Evolutionary conservation across 805 yeast species (phyloP).

Genomic region (Cyberlindnera amylophila): DNA sequence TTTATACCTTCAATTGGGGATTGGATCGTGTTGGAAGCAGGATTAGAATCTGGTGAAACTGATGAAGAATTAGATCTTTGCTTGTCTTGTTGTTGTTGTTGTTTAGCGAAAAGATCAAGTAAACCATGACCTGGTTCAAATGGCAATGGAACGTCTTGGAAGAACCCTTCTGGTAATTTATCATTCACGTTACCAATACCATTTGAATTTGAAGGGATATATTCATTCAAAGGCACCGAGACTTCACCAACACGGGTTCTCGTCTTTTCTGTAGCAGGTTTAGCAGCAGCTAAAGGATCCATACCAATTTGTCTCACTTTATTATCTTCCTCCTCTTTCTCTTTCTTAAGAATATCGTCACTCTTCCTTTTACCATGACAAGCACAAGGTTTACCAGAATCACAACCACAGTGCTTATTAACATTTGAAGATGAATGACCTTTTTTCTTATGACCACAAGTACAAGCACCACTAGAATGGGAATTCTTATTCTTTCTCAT

Average conservation of each 20-base stretch:
- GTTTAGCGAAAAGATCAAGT: constrained; percentile 33
- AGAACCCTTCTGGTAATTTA: constrained; percentile 21
- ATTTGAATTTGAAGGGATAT: constrained; percentile 30
- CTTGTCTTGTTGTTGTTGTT: too few species aligned
- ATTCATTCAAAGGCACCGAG: constrained; percentile 35
- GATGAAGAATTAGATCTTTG: too few species aligned
- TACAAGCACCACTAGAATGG: constrained; percentile 58
- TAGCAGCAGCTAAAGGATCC: constrained; percentile 27
- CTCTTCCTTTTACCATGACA: constrained; percentile 26
- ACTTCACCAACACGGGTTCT: constrained; percentile 36
- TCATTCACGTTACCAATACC: constrained; percentile 31
- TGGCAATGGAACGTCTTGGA: constrained; percentile 33
- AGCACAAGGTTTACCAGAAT: constrained; percentile 24
- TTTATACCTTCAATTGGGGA: constrained; percentile 7
- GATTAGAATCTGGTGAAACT: constrained; percentile 6
- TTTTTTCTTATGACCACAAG: constrained; percentile 53
- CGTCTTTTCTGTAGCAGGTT: constrained; percentile 24
- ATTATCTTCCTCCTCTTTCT: neutral
- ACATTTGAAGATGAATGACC: constrained; percentile 21
- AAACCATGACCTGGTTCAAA: constrained; percentile 37
- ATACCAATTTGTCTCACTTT: constrained; percentile 26
- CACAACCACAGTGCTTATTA: constrained; percentile 27
- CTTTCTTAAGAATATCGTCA: neutral
- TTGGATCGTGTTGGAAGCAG: constrained; percentile 2
- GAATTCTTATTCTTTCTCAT: constrained; percentile 62